Evolutionary conservation across 2,329 filamentous ascomycete species (phyloP).

Genomic region (Ambrosiella xylebori): DNA sequence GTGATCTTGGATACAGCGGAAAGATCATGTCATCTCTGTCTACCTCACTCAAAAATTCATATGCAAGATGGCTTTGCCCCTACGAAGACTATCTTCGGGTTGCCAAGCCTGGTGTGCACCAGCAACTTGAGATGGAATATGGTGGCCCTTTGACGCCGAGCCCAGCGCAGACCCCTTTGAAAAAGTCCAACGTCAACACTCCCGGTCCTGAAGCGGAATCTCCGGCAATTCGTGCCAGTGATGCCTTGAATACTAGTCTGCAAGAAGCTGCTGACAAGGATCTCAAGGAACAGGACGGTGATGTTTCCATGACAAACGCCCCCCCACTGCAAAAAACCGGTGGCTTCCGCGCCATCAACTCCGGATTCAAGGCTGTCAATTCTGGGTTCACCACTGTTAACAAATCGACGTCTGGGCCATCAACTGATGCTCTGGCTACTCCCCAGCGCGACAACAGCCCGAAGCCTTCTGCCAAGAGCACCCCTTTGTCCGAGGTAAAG

Average conservation of each 20-base stretch:
- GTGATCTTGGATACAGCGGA: conserved; percentile 90
- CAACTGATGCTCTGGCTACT: conserved; percentile 6
- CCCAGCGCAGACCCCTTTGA: conserved; percentile 52
- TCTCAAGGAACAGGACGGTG: conserved; percentile 30
- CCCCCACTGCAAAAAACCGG: conserved; percentile 24
- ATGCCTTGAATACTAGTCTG: conserved; percentile 33
- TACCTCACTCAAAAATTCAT: conserved; percentile 95
- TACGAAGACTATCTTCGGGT: conserved; percentile 88
- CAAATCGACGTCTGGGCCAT: conserved; percentile 10
- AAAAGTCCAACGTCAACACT: conserved; percentile 42
- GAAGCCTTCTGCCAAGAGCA: conserved; percentile 43
- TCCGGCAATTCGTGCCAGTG: conserved; percentile 41
- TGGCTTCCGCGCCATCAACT: conserved; percentile 44
- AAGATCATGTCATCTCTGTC: conserved; percentile 99
- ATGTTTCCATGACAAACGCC: conserved; percentile 31
- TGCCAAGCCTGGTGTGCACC: conserved; percentile 90
- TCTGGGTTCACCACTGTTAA: conserved; percentile 52
- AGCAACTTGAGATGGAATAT: conserved; percentile 83
- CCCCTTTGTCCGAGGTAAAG: conserved; percentile 49
- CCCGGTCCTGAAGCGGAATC: conserved; percentile 47
- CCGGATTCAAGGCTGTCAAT: conserved; percentile 61
- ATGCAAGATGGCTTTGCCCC: conserved; percentile 88
- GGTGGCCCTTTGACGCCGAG: conserved; percentile 78
- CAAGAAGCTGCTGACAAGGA: conserved; percentile 19
- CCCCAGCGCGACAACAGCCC: conserved; percentile 38